A percentile compares a stretch with the other conserved stretches of the same genome.
Conservation (phyloP, 2,329 filamentous ascomycete genomes). For the Bimuria novae-zelandiae region DNA sequence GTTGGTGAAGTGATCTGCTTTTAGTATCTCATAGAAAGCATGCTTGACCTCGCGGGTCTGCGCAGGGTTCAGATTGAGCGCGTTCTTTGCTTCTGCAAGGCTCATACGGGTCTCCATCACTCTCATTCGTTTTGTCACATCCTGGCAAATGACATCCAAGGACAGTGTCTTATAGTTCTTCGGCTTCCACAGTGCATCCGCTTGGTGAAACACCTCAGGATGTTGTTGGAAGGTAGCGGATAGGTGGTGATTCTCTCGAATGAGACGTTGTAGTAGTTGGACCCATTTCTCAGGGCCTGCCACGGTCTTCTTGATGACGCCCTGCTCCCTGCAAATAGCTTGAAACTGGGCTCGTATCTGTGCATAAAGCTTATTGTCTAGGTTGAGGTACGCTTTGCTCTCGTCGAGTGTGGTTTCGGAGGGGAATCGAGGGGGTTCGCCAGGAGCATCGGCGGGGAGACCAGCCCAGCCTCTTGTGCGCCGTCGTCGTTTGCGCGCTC, state of each 20-base stretch:
- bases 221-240: conserved; percentile 63
- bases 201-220: conserved; percentile 57
- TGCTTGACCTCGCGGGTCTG: conserved; percentile 68
- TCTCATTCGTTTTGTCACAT: conserved; percentile 81
- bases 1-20: conserved; percentile 69
- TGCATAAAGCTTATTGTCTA: conserved; percentile 68
- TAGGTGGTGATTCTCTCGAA: conserved; percentile 68
- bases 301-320: conserved; percentile 75
- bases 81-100: conserved; percentile 74
- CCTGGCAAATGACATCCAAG: conserved; percentile 77
- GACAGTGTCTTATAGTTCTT: conserved; percentile 67
- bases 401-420: conserved; percentile 84
- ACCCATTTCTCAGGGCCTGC: conserved; percentile 77
- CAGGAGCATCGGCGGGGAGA: conserved; percentile 68
- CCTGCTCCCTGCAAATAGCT: conserved; percentile 68
- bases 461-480: conserved; percentile 71
- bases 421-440: conserved; percentile 73
- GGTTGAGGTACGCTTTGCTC: conserved; percentile 69
- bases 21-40: conserved; percentile 68
- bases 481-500: conserved; percentile 67
- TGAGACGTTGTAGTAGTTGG: conserved; percentile 67
- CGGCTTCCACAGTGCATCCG: conserved; percentile 31
- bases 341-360: conserved; percentile 70
- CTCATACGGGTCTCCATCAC: conserved; percentile 68
- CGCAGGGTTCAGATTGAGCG: conserved; percentile 70